Evolutionary conservation across 352 stramenopile genomes (phyloP), one percentile per base, ranked within the genome.

Genomic region (Blastocystis sp.): DNA sequence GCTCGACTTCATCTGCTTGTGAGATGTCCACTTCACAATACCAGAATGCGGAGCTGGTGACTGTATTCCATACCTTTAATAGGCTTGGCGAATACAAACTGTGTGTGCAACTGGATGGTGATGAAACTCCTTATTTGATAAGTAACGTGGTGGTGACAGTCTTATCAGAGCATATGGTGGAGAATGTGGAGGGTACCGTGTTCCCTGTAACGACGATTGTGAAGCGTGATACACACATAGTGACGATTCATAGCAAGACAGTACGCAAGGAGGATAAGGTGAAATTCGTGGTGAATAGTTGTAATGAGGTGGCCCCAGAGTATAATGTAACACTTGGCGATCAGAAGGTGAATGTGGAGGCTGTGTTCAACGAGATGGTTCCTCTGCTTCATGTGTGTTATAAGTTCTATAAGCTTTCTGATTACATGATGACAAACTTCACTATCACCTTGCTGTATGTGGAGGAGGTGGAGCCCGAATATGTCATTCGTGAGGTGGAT

Each of bases 201-300:
- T 84, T 68, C 73, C 73, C 73, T 30, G 73, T 84, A 27, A 84
- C 73, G 51, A 84, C 73, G 73, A 42, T 84, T 17, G 73, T 30
- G 73, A n/a, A 64, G 73, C 17, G 73, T 2, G 73, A 84, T 44
- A 84, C 44, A 37, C 73, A 84, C 73, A 37, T 15, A 7, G 30
- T 84, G 51, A 42, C n/a, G 17, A 66, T 84, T 51, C 19, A 68
- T 13, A 37, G 48, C 22, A 84, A 84, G 73, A 84, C 73, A 7
- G 73, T 84, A 51, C 40, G 22, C 30, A 33, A 44, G 51, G 35
- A 19, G 3, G 73, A 84, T 42, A 64, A 48, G 48, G 73, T 84
- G 73, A 84, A 84, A 51, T 84, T 84, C 33, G 73, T 84, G 44
- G 51, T 68, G 73, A 24, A 33, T n/a, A 40, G 40, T 37, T 84